Base-by-base conservation (phyloP, 768 basidiomycete species). In the Dentipellis fragilis region DNA sequence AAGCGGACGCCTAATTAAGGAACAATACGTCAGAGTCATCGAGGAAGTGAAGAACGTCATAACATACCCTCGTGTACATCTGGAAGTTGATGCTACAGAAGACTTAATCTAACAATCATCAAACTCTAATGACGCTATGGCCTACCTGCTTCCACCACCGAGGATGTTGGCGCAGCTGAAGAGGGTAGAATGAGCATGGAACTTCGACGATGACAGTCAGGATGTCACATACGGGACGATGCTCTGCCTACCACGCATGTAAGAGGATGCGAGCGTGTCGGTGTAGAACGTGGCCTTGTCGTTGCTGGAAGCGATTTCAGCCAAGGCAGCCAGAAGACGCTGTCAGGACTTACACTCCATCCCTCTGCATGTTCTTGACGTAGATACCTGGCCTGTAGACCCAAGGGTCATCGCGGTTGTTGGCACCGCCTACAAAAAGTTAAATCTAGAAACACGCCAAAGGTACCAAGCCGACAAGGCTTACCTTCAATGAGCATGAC, bases 381-480 rank as follows among this genome's bases (percentile, higher is more conserved):
- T 75, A 84, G 63, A 85, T 84, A 62, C 84, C 84, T 47, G 83
- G 83, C 40, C 82, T 80, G 54, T 85, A 86, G 51, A 87, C 85
- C 84, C 83, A 85, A 46, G 84, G 84, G 58, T 86, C 84, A 61
- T 85, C 83, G 12, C 81, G 73, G 69, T 85, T 86, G 73, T 85
- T 85, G 17, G 80, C 80, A 56, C 84, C 83, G 54, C 75, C 83
- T 84, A 35, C 23, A 46, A 21, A 22, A 11, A 17, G 17, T 2
- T 14, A n/a, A 38, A 3, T 50, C 46, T 23, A 49, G 59, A 21
- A 37, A 49, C 52, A 12, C 12, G 51, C 23, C 35, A 21, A 16
- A 40, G 35, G 29, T n/a, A 12, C 9, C 6, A 12, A 17, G 11
- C 48, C 5, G 58, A 35, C 46, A 34, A 1, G 17, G 22, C 67